Percentiles rank a stretch among this genome's conserved stretches.
Evolutionary conservation across 2,329 filamentous ascomycete species (phyloP).

Genomic region (Monilinia fructicola): DNA sequence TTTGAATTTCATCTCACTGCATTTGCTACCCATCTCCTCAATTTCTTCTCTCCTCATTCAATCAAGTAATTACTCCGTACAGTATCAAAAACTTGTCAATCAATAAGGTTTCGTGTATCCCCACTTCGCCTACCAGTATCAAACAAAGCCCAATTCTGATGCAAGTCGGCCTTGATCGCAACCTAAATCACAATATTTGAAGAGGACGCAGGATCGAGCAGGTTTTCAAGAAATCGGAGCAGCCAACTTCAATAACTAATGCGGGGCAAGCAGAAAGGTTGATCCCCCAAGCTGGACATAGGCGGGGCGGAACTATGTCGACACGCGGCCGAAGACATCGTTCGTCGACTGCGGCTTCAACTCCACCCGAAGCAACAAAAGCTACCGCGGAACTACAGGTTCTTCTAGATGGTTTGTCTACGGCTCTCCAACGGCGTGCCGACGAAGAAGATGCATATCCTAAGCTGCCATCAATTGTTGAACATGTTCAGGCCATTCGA

Average conservation of each 20-base stretch:
- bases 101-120: slow-evolving; percentile 20
- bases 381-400: slow-evolving; percentile 58
- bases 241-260: slow-evolving; percentile 28
- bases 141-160: slow-evolving; percentile 30
- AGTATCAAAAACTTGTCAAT: not conserved
- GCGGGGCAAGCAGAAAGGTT: slow-evolving; percentile 31
- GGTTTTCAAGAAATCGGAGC: not conserved
- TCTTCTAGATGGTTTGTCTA: slow-evolving; percentile 51
- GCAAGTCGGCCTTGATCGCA: slow-evolving; percentile 21
- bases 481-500: slow-evolving; percentile 37
- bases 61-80: too few species aligned
- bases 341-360: slow-evolving; percentile 63
- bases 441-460: slow-evolving; percentile 33
- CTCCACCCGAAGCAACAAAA: slow-evolving; percentile 56
- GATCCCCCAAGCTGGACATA: slow-evolving; percentile 33
- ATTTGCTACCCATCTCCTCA: not conserved
- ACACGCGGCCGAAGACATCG: slow-evolving; percentile 57
- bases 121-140: slow-evolving; percentile 24
- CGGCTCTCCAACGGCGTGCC: slow-evolving; percentile 32
- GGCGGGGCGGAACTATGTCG: slow-evolving; percentile 48
- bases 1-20: not conserved
- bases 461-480: slow-evolving; percentile 40
- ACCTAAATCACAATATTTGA: slow-evolving; percentile 2
- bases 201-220: slow-evolving; percentile 28
- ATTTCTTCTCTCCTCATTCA: not conserved